Conservation (phyloP, 768 basidiomycete species). For the Candolleomyces efflorescens region DNA sequence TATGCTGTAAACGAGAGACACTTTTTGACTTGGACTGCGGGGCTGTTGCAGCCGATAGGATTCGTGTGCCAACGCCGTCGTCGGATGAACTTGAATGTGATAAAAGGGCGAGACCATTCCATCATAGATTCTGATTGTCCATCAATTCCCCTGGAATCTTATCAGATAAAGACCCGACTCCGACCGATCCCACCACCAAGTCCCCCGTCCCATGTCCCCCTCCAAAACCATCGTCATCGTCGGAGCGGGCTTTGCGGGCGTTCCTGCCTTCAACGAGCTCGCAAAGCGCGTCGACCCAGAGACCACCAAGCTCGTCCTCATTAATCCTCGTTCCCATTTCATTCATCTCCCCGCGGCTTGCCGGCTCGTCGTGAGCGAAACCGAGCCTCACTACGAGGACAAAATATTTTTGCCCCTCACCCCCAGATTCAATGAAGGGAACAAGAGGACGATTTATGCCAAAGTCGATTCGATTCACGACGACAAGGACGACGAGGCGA, state of each 20-base stretch:
- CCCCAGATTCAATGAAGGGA: constrained; percentile 43
- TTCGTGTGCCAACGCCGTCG: too few species aligned
- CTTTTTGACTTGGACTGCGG: too few species aligned
- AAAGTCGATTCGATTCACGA: constrained; percentile 14
- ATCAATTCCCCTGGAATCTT: too few species aligned
- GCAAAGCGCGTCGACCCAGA: constrained; percentile 41
- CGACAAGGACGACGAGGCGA: constrained; percentile 20
- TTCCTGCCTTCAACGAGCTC: constrained; percentile 35
- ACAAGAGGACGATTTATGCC: constrained; percentile 36
- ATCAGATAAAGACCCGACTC: too few species aligned
- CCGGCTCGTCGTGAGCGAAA: constrained; percentile 41
- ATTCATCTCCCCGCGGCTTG: constrained; percentile 41
- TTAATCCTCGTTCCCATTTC: constrained; percentile 42
- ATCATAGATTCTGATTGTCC: too few species aligned
- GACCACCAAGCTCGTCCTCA: constrained; percentile 37
- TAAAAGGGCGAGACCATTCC: too few species aligned
- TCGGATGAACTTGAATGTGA: too few species aligned
- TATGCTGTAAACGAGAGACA: too few species aligned
- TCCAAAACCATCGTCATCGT: constrained; percentile 40
- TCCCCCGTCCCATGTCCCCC: background rate
- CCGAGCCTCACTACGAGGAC: constrained; percentile 25
- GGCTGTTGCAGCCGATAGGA: too few species aligned
- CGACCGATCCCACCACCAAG: too few species aligned
- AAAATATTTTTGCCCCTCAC: constrained; percentile 35
- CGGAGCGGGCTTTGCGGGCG: constrained; percentile 51